Evolutionary conservation across 2,329 filamentous ascomycete genomes (phyloP).

Genomic region (Arthrocladium fulminans): DNA sequence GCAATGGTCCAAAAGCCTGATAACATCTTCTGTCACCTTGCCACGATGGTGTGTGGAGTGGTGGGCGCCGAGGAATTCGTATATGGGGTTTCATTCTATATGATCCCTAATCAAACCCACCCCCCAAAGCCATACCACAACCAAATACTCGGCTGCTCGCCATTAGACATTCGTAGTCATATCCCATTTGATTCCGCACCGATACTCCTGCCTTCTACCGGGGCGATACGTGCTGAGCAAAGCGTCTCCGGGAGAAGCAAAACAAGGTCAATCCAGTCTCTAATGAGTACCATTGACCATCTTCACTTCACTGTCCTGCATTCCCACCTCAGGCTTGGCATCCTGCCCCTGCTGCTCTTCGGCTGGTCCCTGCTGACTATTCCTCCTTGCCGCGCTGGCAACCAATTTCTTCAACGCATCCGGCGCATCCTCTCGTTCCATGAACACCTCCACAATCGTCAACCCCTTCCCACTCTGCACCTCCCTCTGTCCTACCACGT

Average conservation of each 20-base stretch:
- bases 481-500: slow-evolving; percentile 22
- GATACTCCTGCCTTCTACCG: too few species aligned
- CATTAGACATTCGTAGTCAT: too few species aligned
- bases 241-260: too few species aligned
- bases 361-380: slow-evolving; percentile 14
- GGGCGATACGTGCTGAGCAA: too few species aligned
- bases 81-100: too few species aligned
- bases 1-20: not conserved
- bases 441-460: slow-evolving; percentile 35
- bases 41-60: not conserved
- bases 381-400: slow-evolving; percentile 14
- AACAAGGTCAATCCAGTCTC: too few species aligned
- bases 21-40: not conserved
- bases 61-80: not conserved
- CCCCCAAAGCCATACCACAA: too few species aligned
- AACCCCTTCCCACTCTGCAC: slow-evolving; percentile 33
- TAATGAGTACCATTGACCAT: slow-evolving; percentile 16
- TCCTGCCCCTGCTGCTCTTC: slow-evolving; percentile 6
- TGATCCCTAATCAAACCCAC: too few species aligned
- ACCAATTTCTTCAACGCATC: slow-evolving; percentile 27
- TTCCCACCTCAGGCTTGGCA: slow-evolving; percentile 3
- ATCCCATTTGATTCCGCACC: too few species aligned
- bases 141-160: too few species aligned
- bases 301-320: slow-evolving; percentile 9
- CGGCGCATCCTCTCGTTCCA: slow-evolving; percentile 32